Evolutionary conservation across 805 yeast species (phyloP), one percentile per base, ranked within the genome.

Genomic region (Candida takata): DNA sequence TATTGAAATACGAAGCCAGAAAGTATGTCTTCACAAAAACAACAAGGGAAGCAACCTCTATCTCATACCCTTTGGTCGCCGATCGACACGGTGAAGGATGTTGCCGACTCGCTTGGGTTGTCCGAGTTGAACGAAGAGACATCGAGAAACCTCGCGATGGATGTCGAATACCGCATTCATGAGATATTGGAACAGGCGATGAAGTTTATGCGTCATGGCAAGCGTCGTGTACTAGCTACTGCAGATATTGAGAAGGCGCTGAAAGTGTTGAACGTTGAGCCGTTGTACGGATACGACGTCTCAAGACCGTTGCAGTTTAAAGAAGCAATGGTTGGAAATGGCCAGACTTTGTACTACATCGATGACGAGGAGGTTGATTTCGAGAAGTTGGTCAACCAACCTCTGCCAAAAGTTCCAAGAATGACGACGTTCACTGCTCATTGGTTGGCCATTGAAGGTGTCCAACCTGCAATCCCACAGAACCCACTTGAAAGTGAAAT

Each of bases 401-500:
- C 96, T 23, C 65, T 92, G 41, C 99, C 99, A 6, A 85, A 82
- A 51, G 95, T 94, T 3, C 98, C 99, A 5, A 72, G 97, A 40
- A 79, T 81, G 41, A 80, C 95, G 3, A 80, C 95, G 1, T 88
- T 84, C 58, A 87, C 97, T 1, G 95, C 97, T 6, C 95, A 84
- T 57, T 90, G 98, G 97, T 68, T 94, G 23, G 97, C 98, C 0
- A 84, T 92, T 36, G 99, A 92, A 60, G 99, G 99, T 39, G 95
- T 92, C 8, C 99, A 92, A 55, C 98, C 99, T 1, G 80, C 92
- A 23, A 90, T 92, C 37, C 95, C 97, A 2, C 98, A 94, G 61
- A 92, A 92, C 62, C 99, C 99, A 17, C 57, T 65, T 14, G 72
- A 80, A 33, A 69, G 77, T 34, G 97, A 88, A 48, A 79, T 90